Base-by-base conservation (phyloP, 1,284 basidiomycete species). In the Farysia itapuensis region DNA sequence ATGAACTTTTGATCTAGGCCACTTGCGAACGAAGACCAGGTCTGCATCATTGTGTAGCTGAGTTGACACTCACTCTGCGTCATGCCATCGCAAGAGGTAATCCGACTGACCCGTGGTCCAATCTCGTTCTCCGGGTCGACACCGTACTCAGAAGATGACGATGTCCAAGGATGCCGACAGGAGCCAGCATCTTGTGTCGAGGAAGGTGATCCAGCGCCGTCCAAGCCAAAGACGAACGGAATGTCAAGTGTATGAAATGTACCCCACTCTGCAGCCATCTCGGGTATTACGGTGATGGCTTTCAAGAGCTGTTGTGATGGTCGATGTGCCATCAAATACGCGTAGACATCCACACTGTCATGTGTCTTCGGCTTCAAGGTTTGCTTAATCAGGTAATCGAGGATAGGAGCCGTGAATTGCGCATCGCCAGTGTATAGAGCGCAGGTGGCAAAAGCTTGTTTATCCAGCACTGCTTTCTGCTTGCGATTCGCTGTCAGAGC, bases 371-470 rank as follows among this genome's bases (percentile, higher is more conserved):
- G 12, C 8, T 33, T 31, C 16, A 48, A 41, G 2, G 25, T 15
- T 2, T 33, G 31, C 18, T 33, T 8, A 11, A 42, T 28, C 43
- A 64, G 50, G 21, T 52, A 49, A 19, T 52, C 43, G 8, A 54
- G 42, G 9, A 66, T 57, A 1, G 65, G 58, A 3, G 47, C 52
- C 14, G 54, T 60, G 41, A 67, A 67, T 13, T 53, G 38, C 3
- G 48, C 37, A 31, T 67, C 65, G 20, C 65, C 64, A 4, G 57
- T 61, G n/a, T 65, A 65, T 6, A 51, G 46, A 11, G 61, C 52
- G 28, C 65, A 65, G 2, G 56, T 48, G 33, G 43, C 43, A 33
- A 53, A 61, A 2, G 63, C 61, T 20, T 39, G 13, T 11, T 26
- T 35, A 18, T 53, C 42, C 14, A 23, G 21, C 18, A 14, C n/a